Percentiles rank a stretch among this genome's conserved stretches.
phyloP scores from a whole-genome alignment of 163 green algal species.

The Trebouxia gelatinosa region DNA sequence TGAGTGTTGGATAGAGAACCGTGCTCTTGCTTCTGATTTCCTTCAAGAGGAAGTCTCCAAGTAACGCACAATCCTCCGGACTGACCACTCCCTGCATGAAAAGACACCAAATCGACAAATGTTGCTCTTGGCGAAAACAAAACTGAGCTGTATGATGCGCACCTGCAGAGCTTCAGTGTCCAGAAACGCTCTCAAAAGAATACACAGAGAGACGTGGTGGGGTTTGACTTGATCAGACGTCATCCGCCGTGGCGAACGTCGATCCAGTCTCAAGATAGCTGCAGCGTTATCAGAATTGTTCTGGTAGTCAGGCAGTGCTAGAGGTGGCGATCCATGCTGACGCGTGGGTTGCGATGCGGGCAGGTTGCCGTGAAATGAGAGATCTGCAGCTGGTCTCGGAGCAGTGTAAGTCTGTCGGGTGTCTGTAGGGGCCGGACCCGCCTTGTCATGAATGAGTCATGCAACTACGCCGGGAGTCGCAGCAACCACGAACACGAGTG shows the following conservation, averaged over 20 bases:
- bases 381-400: too few species aligned
- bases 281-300: neutral
- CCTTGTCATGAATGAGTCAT: neutral
- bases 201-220: slow-evolving; percentile 24
- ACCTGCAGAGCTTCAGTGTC: neutral
- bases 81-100: too few species aligned
- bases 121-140: too few species aligned
- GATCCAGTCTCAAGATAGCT: neutral
- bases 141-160: neutral
- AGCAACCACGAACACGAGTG: too few species aligned
- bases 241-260: neutral
- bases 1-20: too few species aligned
- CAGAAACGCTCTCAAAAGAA: slow-evolving; percentile 22
- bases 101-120: too few species aligned
- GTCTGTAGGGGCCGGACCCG: too few species aligned
- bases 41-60: too few species aligned
- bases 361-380: too few species aligned
- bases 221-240: slow-evolving; percentile 1
- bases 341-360: neutral
- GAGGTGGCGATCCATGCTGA: neutral
- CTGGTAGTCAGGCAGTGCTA: neutral
- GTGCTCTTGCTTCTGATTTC: too few species aligned
- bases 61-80: too few species aligned
- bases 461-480: neutral
- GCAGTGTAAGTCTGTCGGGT: too few species aligned